Percentiles rank a stretch among this genome's conserved stretches.
Evolutionary conservation across 345 rosid genomes (phyloP).

Genomic region (Bruguiera sexangula): DNA sequence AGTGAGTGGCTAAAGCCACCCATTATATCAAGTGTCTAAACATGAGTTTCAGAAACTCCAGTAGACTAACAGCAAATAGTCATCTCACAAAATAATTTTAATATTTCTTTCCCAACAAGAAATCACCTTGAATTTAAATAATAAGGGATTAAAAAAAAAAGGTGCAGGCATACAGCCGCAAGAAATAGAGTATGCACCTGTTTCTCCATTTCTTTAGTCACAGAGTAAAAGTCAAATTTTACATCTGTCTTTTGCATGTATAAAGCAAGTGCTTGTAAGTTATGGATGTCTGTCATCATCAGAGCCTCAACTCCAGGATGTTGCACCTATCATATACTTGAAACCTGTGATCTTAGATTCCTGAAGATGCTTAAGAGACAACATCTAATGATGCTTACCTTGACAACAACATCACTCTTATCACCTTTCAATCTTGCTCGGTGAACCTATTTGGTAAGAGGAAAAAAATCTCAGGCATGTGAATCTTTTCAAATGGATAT

Average conservation of each 20-base stretch:
- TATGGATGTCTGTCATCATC: constrained; percentile 95
- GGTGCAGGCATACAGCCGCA: neutral
- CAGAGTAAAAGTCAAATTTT: constrained; percentile 75
- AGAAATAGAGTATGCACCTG: constrained; percentile 47
- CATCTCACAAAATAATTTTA: too few species aligned
- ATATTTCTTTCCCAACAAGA: too few species aligned
- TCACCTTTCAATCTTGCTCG: constrained; percentile 75
- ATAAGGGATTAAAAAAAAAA: neutral
- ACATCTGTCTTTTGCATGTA: constrained; percentile 90
- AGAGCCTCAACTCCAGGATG: constrained; percentile 85
- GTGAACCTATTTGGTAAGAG: constrained; percentile 57
- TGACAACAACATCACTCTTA: constrained; percentile 72
- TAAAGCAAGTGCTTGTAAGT: constrained; percentile 85
- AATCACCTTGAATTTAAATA: too few species aligned
- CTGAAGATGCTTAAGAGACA: constrained; percentile 12
- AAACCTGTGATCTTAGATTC: constrained; percentile 11
- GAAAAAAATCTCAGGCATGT: constrained; percentile 6
- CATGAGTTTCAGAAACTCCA: too few species aligned
- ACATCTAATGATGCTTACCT: constrained; percentile 48
- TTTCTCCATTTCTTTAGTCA: constrained; percentile 90
- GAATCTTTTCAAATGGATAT: neutral
- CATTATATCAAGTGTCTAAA: too few species aligned
- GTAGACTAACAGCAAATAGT: too few species aligned
- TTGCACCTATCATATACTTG: constrained; percentile 61
- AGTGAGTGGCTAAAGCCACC: too few species aligned